Conservation (phyloP, 2,329 filamentous ascomycete genomes). For the Orbilia ellipsospora region DNA sequence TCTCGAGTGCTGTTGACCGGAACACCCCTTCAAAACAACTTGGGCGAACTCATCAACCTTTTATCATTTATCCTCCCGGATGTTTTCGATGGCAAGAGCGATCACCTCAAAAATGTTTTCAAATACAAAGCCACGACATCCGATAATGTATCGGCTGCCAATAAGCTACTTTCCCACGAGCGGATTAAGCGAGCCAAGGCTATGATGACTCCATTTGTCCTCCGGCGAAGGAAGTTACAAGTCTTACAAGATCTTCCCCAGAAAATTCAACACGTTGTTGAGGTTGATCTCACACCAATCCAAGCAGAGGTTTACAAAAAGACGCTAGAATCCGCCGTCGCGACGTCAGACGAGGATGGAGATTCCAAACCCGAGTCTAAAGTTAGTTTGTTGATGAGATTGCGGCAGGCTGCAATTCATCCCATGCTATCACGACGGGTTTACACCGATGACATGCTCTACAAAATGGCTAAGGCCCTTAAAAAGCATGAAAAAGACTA, state of each 20-base stretch:
- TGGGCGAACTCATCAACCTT: slow-evolving; percentile 89
- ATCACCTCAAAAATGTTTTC: slow-evolving; percentile 87
- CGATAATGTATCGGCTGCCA: slow-evolving; percentile 77
- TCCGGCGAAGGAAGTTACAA: slow-evolving; percentile 92
- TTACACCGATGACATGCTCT: slow-evolving; percentile 79
- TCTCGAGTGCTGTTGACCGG: slow-evolving; percentile 90
- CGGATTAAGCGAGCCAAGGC: slow-evolving; percentile 86
- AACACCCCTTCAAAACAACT: slow-evolving; percentile 92
- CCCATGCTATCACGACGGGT: slow-evolving; percentile 85
- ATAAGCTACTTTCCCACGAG: slow-evolving; percentile 84
- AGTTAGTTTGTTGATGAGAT: slow-evolving; percentile 80
- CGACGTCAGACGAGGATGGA: slow-evolving; percentile 71
- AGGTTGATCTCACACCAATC: slow-evolving; percentile 78
- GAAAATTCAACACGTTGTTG: slow-evolving; percentile 81
- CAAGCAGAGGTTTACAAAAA: slow-evolving; percentile 80
- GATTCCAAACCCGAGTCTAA: slow-evolving; percentile 68
- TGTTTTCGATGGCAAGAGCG: slow-evolving; percentile 80
- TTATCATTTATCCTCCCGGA: slow-evolving; percentile 92
- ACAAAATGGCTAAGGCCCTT: slow-evolving; percentile 80
- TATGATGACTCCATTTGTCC: slow-evolving; percentile 93
- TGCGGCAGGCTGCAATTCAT: slow-evolving; percentile 92
- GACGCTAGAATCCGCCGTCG: slow-evolving; percentile 72
- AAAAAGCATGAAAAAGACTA: slow-evolving; percentile 72
- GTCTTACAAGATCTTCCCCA: slow-evolving; percentile 83
- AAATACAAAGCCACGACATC: slow-evolving; percentile 88